Evolutionary conservation across 768 basidiomycete species (phyloP).

Genomic region (Tylopilus balloui): DNA sequence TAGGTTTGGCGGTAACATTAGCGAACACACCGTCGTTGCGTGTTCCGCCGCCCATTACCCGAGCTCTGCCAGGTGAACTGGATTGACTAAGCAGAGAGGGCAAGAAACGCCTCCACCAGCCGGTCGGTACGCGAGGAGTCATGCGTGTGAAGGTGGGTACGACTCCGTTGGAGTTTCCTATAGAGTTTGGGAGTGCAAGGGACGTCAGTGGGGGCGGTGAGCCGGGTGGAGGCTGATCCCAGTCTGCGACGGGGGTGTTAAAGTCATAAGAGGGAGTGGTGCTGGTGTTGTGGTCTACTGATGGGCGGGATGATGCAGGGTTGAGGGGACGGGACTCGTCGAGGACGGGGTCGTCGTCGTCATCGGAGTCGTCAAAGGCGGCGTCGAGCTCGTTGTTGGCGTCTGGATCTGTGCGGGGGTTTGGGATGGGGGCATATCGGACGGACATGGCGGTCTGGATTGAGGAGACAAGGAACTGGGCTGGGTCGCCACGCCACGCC

Average conservation of each 20-base stretch:
- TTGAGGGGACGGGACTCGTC: slow-evolving; percentile 51
- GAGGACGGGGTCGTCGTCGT: slow-evolving; percentile 33
- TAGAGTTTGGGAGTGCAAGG: slow-evolving; percentile 60
- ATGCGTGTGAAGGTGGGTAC: slow-evolving; percentile 47
- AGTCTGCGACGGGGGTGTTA: slow-evolving; percentile 60
- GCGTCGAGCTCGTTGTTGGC: slow-evolving; percentile 72
- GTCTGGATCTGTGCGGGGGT: slow-evolving; percentile 46
- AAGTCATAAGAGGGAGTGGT: slow-evolving; percentile 64
- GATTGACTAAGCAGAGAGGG: slow-evolving; percentile 45
- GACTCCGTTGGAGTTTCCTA: slow-evolving; percentile 72
- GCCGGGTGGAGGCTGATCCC: slow-evolving; percentile 78
- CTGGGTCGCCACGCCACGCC: not conserved
- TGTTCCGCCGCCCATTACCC: slow-evolving; percentile 56
- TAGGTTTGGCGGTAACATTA: slow-evolving; percentile 88
- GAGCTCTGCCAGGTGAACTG: slow-evolving; percentile 32
- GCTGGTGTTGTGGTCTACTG: slow-evolving; percentile 3
- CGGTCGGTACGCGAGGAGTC: slow-evolving; percentile 26
- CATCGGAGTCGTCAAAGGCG: slow-evolving; percentile 79
- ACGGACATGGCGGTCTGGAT: slow-evolving; percentile 38
- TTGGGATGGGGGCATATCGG: slow-evolving; percentile 68
- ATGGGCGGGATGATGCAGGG: slow-evolving; percentile 34
- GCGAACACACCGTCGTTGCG: slow-evolving; percentile 91
- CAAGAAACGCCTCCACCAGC: slow-evolving; percentile 58
- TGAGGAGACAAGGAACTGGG: not conserved
- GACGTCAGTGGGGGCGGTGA: slow-evolving; percentile 68